Conservation (phyloP, 345 rosid genomes). For the Lagerstroemia speciosa region DNA sequence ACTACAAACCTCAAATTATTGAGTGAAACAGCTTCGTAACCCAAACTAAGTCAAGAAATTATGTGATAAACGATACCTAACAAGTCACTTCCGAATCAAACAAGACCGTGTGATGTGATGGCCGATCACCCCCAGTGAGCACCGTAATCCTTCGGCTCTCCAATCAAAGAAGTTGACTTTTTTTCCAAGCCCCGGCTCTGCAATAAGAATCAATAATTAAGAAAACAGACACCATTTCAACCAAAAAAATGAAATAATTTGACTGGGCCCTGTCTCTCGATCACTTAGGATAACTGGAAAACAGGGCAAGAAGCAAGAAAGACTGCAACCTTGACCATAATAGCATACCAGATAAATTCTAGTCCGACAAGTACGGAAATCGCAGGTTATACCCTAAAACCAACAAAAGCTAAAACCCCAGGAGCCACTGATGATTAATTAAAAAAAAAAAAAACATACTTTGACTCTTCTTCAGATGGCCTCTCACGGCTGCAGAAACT, state of each 20-base stretch:
- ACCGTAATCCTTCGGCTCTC: background rate
- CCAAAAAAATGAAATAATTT: background rate
- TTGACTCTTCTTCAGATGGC: background rate
- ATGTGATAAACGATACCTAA: background rate
- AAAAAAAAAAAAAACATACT: background rate
- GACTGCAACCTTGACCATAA: background rate
- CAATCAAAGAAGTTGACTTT: background rate
- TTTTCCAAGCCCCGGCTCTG: background rate
- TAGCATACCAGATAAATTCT: background rate
- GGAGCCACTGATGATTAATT: background rate
- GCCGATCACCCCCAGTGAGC: background rate
- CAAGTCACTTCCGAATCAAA: background rate
- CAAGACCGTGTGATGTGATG: background rate
- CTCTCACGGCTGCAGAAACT: background rate
- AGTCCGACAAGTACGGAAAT: background rate
- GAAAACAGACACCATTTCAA: background rate
- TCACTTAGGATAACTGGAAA: background rate
- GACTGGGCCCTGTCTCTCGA: background rate
- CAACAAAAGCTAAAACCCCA: conserved; percentile 5
- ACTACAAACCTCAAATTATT: background rate
- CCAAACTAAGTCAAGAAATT: background rate
- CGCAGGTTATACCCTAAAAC: background rate
- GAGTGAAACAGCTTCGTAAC: background rate
- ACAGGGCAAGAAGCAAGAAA: background rate
- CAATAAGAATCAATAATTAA: background rate